Evolutionary conservation across 2,329 filamentous ascomycete species (phyloP).

Genomic region (Ceratocystis diversiconidia): DNA sequence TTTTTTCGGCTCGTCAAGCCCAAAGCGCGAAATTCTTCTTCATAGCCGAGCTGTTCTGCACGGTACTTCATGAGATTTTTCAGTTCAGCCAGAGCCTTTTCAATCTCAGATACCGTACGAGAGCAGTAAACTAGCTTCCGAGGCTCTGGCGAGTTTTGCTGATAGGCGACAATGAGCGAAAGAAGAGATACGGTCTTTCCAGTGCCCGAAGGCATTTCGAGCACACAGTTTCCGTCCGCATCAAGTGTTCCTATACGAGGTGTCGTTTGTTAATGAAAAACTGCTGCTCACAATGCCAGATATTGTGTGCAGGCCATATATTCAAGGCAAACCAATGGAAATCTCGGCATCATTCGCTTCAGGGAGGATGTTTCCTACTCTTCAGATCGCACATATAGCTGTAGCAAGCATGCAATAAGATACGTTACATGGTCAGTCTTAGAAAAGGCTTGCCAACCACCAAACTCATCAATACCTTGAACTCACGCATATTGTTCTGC

Average conservation of each 20-base stretch:
- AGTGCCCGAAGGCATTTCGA: slow-evolving; percentile 98
- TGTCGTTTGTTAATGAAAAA: slow-evolving; percentile 4
- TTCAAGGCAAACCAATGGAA: neutral
- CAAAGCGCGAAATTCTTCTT: slow-evolving; percentile 84
- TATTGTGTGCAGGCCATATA: no score
- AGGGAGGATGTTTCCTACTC: slow-evolving; percentile 26
- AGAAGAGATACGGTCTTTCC: slow-evolving; percentile 93
- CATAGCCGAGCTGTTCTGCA: slow-evolving; percentile 69
- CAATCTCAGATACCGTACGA: slow-evolving; percentile 99
- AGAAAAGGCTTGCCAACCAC: neutral
- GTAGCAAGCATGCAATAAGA: slow-evolving; percentile 2
- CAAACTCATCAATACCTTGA: neutral
- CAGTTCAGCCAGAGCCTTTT: slow-evolving; percentile 86
- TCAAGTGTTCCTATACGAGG: slow-evolving; percentile 56
- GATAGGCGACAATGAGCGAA: slow-evolving; percentile 91
- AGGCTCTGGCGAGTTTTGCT: slow-evolving; percentile 83
- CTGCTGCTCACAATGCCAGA: no score
- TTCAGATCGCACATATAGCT: slow-evolving; percentile 46
- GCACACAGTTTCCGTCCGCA: slow-evolving; percentile 82
- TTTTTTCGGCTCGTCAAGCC: slow-evolving; percentile 96
- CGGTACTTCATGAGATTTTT: slow-evolving; percentile 93
- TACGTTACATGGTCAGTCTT: neutral
- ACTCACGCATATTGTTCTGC: slow-evolving; percentile 40
- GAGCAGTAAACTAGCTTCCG: slow-evolving; percentile 98
- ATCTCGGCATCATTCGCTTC: neutral